Evolutionary conservation across 2,329 filamentous ascomycete species (phyloP).

Genomic region (Chalara sp.): DNA sequence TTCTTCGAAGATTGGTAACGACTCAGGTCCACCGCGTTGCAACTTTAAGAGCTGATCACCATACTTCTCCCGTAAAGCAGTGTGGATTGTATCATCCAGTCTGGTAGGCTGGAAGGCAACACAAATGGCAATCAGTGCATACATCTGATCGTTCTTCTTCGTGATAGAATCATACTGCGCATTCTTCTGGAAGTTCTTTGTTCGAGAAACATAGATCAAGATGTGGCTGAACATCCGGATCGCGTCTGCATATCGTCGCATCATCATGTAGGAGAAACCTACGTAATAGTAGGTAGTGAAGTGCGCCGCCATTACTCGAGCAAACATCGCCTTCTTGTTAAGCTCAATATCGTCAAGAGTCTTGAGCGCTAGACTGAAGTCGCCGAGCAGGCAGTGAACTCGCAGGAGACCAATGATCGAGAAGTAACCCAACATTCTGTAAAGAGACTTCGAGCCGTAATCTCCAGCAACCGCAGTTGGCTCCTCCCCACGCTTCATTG

Average conservation of each 20-base stretch:
- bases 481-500: conserved; percentile 92
- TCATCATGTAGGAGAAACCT: conserved; percentile 99
- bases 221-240: conserved; percentile 99
- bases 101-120: conserved; percentile 96
- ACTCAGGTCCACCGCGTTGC: conserved; percentile 91
- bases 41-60: conserved; percentile 96
- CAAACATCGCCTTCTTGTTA: conserved; percentile 99
- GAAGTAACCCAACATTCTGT: conserved; percentile 98
- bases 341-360: conserved; percentile 99
- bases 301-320: conserved; percentile 97
- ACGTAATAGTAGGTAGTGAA: conserved; percentile 99
- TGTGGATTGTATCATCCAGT: conserved; percentile 98
- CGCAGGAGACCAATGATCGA: conserved; percentile 96
- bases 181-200: conserved; percentile 99
- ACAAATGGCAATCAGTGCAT: conserved; percentile 96
- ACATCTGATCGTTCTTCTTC: conserved; percentile 99
- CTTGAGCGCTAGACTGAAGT: conserved; percentile 97
- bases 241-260: conserved; percentile 97
- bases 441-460: conserved; percentile 88
- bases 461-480: conserved; percentile 82
- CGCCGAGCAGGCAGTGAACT: conserved; percentile 91
- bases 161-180: conserved; percentile 96
- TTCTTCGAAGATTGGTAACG: conserved; percentile 95
- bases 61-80: conserved; percentile 95
- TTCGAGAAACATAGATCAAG: conserved; percentile 94